phyloP scores from a whole-genome alignment of 2,329 filamentous ascomycete genomes.

The Malbranchea cinnamomea region DNA sequence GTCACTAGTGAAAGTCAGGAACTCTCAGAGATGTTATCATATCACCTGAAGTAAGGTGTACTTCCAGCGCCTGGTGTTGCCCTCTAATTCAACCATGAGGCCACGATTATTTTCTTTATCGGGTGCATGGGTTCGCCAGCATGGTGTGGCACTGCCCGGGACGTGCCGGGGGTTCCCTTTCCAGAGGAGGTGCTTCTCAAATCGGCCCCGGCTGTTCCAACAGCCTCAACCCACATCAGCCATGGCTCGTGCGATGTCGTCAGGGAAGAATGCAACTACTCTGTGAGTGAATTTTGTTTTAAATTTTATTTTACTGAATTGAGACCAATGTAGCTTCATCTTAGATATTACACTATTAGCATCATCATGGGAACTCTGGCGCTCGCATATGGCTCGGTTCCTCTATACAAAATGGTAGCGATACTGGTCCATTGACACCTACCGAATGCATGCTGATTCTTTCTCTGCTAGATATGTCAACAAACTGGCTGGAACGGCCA shows the following conservation, averaged over 20 bases:
- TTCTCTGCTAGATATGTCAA: conserved; percentile 34
- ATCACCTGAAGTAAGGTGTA: no score
- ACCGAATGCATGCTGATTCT: no score
- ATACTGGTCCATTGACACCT: not conserved
- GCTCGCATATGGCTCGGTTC: conserved; percentile 50
- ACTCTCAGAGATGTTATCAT: no score
- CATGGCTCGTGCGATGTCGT: conserved; percentile 21
- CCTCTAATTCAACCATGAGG: no score
- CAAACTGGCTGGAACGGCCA: conserved; percentile 71
- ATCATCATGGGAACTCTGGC: conserved; percentile 48
- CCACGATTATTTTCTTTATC: no score
- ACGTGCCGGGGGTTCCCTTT: no score
- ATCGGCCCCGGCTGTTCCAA: no score
- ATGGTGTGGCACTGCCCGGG: no score
- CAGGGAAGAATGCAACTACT: conserved; percentile 39
- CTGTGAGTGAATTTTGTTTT: conserved; percentile 26
- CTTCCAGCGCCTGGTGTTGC: no score
- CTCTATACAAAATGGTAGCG: conserved; percentile 50
- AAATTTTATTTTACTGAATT: conserved; percentile 3
- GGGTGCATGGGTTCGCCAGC: no score
- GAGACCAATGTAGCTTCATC: conserved; percentile 6
- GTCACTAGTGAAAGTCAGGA: no score
- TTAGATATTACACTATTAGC: conserved; percentile 48
- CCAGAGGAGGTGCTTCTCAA: no score
- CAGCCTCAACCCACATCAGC: conserved; percentile 16